A percentile compares a stretch with the other conserved stretches of the same genome.
Conservation (phyloP, 1,139 yeast species). For the Candida sojae region DNA sequence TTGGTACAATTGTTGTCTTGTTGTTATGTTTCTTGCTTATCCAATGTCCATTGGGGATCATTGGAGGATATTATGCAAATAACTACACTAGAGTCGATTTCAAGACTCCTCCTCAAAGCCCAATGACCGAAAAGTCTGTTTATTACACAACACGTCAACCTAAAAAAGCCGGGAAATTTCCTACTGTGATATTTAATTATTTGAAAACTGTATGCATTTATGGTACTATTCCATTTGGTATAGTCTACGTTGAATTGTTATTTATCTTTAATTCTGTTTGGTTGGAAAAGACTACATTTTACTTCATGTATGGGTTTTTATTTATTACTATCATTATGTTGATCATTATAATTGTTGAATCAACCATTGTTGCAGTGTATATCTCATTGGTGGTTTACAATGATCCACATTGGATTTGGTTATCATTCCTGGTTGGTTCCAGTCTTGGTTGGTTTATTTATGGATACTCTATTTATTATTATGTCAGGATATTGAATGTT, state of each 20-base stretch:
- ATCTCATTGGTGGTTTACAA: conserved; percentile 58
- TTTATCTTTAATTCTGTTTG: conserved; percentile 77
- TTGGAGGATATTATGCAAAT: conserved; percentile 70
- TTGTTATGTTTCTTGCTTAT: conserved; percentile 59
- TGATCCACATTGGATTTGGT: conserved; percentile 84
- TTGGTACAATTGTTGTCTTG: conserved; percentile 66
- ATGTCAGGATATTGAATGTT: conserved; percentile 54
- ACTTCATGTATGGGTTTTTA: conserved; percentile 79
- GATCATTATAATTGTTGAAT: conserved; percentile 65
- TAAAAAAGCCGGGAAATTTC: background rate
- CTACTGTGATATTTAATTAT: conserved; percentile 5
- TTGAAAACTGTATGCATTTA: conserved; percentile 34
- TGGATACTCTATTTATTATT: conserved; percentile 69
- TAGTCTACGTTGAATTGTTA: conserved; percentile 77
- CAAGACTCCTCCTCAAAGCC: conserved; percentile 14
- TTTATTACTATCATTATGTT: conserved; percentile 62
- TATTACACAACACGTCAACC: background rate
- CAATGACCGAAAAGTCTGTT: conserved; percentile 1
- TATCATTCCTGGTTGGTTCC: conserved; percentile 71
- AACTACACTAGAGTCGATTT: conserved; percentile 25
- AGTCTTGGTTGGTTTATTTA: conserved; percentile 73
- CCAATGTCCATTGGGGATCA: conserved; percentile 71
- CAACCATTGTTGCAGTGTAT: conserved; percentile 73
- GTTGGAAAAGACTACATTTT: conserved; percentile 77
- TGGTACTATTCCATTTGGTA: conserved; percentile 76